Percentiles rank a stretch among this genome's conserved stretches.
Evolutionary conservation across 345 rosid genomes (phyloP).

Genomic region (Arabidopsis arenosa): DNA sequence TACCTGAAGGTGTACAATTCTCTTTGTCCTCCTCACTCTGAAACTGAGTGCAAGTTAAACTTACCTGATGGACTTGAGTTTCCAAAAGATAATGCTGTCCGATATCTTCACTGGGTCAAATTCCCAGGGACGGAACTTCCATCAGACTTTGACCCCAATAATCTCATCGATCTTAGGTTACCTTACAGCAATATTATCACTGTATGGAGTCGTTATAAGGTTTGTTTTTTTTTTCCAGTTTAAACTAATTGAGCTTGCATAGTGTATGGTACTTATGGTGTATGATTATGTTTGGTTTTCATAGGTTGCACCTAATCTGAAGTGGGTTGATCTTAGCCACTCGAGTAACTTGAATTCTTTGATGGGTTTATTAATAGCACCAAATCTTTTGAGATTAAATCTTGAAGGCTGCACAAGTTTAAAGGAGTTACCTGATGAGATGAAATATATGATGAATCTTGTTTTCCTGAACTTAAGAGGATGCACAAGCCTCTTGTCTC

Average conservation of each 20-base stretch:
- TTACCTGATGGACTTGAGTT: slow-evolving; percentile 22
- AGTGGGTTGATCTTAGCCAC: slow-evolving; percentile 25
- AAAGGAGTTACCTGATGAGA: not conserved
- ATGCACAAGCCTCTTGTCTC: slow-evolving; percentile 28
- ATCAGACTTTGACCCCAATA: slow-evolving; percentile 15
- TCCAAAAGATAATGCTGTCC: slow-evolving; percentile 1
- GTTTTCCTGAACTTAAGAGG: slow-evolving; percentile 30
- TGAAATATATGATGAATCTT: slow-evolving; percentile 13
- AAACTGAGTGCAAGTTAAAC: not conserved
- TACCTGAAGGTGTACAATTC: slow-evolving; percentile 37
- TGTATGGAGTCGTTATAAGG: slow-evolving; percentile 33
- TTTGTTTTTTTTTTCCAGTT: not conserved
- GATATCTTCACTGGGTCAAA: slow-evolving; percentile 35
- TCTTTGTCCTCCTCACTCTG: not conserved
- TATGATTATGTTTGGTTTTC: not conserved
- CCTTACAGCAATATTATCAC: slow-evolving; percentile 24
- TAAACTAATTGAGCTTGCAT: not conserved
- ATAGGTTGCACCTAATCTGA: slow-evolving; percentile 40
- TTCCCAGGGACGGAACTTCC: slow-evolving; percentile 40
- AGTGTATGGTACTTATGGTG: not conserved
- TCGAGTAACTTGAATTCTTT: slow-evolving; percentile 18
- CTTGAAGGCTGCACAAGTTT: slow-evolving; percentile 40
- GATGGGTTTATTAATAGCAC: slow-evolving; percentile 24
- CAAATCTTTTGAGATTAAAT: slow-evolving; percentile 27
- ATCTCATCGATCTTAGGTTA: slow-evolving; percentile 39